phyloP scores from a whole-genome alignment of 2,329 filamentous ascomycete species.

The Aureobasidium sp. region DNA sequence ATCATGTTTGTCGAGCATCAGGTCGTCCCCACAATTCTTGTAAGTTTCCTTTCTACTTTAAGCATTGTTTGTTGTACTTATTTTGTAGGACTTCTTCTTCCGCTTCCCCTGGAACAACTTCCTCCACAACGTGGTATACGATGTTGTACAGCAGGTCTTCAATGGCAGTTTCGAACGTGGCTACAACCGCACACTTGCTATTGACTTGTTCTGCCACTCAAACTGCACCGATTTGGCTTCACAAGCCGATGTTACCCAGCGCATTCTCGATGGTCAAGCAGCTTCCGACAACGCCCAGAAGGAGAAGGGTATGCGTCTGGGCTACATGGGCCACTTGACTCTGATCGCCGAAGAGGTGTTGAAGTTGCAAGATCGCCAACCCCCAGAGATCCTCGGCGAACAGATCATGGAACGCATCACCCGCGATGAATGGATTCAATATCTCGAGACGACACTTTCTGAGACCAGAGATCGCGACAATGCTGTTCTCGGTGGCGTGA shows the following conservation, averaged over 20 bases:
- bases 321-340: conserved; percentile 97
- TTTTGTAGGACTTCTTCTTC: conserved; percentile 86
- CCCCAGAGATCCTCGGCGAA: conserved; percentile 78
- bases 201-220: conserved; percentile 64
- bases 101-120: conserved; percentile 99
- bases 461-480: conserved; percentile 95
- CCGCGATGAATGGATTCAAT: conserved; percentile 85
- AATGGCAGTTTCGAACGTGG: conserved; percentile 97
- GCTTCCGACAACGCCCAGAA: conserved; percentile 80
- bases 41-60: conserved; percentile 43
- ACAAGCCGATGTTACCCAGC: conserved; percentile 77
- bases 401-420: conserved; percentile 82
- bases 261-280: conserved; percentile 85
- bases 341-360: conserved; percentile 97
- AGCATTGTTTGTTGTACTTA: neutral
- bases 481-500: conserved; percentile 91
- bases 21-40: conserved; percentile 91
- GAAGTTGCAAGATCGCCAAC: conserved; percentile 93
- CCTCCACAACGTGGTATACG: conserved; percentile 96
- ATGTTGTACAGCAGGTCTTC: conserved; percentile 97
- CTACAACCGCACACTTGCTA: conserved; percentile 81
- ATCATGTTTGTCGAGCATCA: conserved; percentile 92
- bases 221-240: conserved; percentile 38
- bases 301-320: conserved; percentile 80
- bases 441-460: conserved; percentile 85